Evolutionary conservation across 2,329 filamentous ascomycete genomes (phyloP).

Genomic region (Metarhizium sp.): DNA sequence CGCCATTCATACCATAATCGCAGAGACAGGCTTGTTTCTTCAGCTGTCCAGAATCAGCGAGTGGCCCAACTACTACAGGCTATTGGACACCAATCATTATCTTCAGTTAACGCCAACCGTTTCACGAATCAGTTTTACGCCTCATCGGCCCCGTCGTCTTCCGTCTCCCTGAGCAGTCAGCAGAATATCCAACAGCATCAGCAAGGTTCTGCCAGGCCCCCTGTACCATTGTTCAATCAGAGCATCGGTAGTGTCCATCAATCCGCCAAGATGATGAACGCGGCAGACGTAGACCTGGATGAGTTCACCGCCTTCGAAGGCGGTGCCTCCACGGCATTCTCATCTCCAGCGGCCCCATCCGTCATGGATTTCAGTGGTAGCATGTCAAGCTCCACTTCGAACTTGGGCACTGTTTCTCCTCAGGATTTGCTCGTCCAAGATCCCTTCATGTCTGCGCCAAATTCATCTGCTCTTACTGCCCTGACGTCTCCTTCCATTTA

Average conservation of each 20-base stretch:
- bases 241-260: conserved; percentile 43
- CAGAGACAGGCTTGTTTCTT: conserved; percentile 28
- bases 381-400: conserved; percentile 39
- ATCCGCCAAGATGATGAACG: conserved; percentile 35
- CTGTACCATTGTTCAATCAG: conserved; percentile 63
- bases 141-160: conserved; percentile 54
- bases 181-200: conserved; percentile 18
- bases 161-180: conserved; percentile 46
- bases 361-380: conserved; percentile 42
- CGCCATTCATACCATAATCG: conserved; percentile 38
- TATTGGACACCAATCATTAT: conserved; percentile 44
- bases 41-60: conserved; percentile 46
- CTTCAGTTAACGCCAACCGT: conserved; percentile 46
- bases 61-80: conserved; percentile 50
- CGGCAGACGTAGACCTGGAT: conserved; percentile 48
- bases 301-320: conserved; percentile 49
- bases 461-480: conserved; percentile 72
- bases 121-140: conserved; percentile 57
- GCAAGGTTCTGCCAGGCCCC: conserved; percentile 43
- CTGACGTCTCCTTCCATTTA: conserved; percentile 77
- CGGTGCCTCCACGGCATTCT: conserved; percentile 40
- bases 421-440: conserved; percentile 68
- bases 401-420: conserved; percentile 69
- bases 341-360: conserved; percentile 41
- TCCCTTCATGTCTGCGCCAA: conserved; percentile 64